Percentiles rank a stretch among this genome's conserved stretches.
phyloP scores from a whole-genome alignment of 352 stramenopile genomes.

The Phytophthora pseudosyringae region DNA sequence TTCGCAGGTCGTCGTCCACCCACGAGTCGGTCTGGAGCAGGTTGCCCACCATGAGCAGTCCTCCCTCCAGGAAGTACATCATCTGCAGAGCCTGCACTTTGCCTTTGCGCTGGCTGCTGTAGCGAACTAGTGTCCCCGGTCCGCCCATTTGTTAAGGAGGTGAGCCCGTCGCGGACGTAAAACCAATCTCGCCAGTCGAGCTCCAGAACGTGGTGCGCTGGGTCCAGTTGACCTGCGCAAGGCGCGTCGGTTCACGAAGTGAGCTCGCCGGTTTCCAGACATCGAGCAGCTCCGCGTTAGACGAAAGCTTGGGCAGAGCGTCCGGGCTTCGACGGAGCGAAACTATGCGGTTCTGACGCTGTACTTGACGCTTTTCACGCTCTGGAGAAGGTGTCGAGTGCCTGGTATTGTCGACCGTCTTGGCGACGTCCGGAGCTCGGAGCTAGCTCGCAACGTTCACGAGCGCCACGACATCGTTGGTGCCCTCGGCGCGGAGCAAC shows the following conservation, averaged over 20 bases:
- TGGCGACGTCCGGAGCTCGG: constrained; percentile 20
- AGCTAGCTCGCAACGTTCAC: constrained; percentile 27
- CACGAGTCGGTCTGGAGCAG: constrained; percentile 72
- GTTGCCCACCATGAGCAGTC: constrained; percentile 72
- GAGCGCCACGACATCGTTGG: constrained; percentile 17
- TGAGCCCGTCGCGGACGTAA: constrained; percentile 13
- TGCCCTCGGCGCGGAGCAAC: constrained; percentile 19
- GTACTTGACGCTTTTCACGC: constrained; percentile 5
- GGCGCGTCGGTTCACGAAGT: constrained; percentile 33
- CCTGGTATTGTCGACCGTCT: constrained; percentile 22
- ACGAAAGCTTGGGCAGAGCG: constrained; percentile 2
- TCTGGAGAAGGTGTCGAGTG: constrained; percentile 4
- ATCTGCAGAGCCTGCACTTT: constrained; percentile 44
- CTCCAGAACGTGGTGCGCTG: background rate
- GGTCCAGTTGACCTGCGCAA: constrained; percentile 18
- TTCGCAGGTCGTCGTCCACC: constrained; percentile 72
- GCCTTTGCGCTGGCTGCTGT: constrained; percentile 25
- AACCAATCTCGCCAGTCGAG: constrained; percentile 28
- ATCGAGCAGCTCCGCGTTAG: constrained; percentile 4
- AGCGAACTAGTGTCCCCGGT: constrained; percentile 15
- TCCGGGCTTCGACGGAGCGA: constrained; percentile 3
- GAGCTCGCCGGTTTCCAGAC: constrained; percentile 21
- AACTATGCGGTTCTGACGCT: constrained; percentile 28
- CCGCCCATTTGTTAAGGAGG: constrained; percentile 24
- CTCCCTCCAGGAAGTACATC: constrained; percentile 83